Evolutionary conservation across 2,329 filamentous ascomycete genomes (phyloP), one percentile per base, ranked within the genome.

Genomic region (Xylariaceae sp.): DNA sequence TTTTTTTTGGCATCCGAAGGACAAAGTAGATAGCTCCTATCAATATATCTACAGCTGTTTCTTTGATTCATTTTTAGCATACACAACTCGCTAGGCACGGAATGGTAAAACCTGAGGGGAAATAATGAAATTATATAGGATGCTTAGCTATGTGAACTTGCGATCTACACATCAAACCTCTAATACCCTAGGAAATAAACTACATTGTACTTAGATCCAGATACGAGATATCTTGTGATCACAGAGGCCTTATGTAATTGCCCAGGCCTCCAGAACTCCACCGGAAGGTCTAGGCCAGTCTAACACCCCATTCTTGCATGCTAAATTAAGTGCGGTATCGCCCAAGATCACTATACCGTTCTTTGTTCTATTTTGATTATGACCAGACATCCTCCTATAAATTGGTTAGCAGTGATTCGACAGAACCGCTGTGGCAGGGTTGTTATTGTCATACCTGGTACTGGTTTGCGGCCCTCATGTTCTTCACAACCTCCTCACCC

Each of bases 401-500:
- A 25, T 34, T 37, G 27, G 53, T 71, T 62, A 73, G 68, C 44
- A 44, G 42, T 45, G 37, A 42, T 34, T 42, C 43, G 29, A 29
- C 6, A 8, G 44, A 45, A 20, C 40, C n/a, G 22, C 43, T 23
- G 20, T n/a, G 25, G n/a, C 22, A 40, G 33, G 11, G 7, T 36
- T 27, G 14, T 12, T 29, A 29, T 22, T 42, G 34, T 69, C 73
- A 49, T 79, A 84, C 93, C 78, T 98, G 94, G 75, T 98, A 98
- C 68, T 93, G 88, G 69, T 95, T 96, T 55, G 86, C 83, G 56
- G 87, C 85, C 63, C 93, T 85, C 92, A 98, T 96, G 59, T 85
- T 85, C 80, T 97, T 98, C 50, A 98, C 90, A 61, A 96, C 84
- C 64, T 97, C 92, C 70, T 98, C 93, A 12, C 82, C 93, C 77